A percentile compares a stretch with the other conserved stretches of the same genome.
phyloP scores from a whole-genome alignment of 2,329 filamentous ascomycete genomes.

The Hysterium pulicare region DNA sequence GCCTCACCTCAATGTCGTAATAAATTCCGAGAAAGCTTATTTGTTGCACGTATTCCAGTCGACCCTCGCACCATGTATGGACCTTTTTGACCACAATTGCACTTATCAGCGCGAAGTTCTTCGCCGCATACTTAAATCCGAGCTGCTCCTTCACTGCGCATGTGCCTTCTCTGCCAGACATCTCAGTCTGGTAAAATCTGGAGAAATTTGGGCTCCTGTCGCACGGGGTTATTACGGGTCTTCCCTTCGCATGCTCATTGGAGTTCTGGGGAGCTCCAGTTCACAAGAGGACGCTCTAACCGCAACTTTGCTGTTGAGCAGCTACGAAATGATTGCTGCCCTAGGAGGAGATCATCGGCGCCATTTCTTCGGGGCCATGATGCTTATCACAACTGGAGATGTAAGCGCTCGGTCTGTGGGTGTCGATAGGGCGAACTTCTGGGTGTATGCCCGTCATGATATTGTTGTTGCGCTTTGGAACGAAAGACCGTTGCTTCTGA shows the following conservation, averaged over 20 bases:
- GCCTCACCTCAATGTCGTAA: no score
- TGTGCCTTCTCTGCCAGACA: constrained; percentile 36
- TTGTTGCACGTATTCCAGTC: constrained; percentile 30
- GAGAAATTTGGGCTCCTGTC: constrained; percentile 26
- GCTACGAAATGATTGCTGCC: constrained; percentile 30
- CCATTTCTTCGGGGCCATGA: constrained; percentile 29
- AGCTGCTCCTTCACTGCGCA: constrained; percentile 31
- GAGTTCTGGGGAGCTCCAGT: constrained; percentile 21
- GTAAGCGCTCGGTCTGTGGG: constrained; percentile 27
- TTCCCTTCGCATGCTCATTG: constrained; percentile 27
- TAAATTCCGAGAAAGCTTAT: constrained; percentile 29
- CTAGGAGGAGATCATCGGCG: constrained; percentile 22
- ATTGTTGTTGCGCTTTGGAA: constrained; percentile 29
- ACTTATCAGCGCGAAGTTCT: constrained; percentile 31
- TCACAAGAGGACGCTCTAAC: constrained; percentile 27
- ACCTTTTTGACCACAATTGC: constrained; percentile 27
- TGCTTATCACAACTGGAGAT: constrained; percentile 26
- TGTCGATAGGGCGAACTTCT: constrained; percentile 32
- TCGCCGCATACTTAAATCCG: constrained; percentile 24
- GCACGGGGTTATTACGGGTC: constrained; percentile 29
- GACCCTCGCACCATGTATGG: constrained; percentile 35
- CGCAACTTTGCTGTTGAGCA: constrained; percentile 31
- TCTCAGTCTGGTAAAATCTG: constrained; percentile 23
- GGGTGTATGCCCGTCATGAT: constrained; percentile 33
- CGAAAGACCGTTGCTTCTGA: constrained; percentile 24